These are phyloP conservation scores for Moricandia moricandioides DNA, from an alignment of 345 rosid species.

Conservation along the genomic window DNA sequence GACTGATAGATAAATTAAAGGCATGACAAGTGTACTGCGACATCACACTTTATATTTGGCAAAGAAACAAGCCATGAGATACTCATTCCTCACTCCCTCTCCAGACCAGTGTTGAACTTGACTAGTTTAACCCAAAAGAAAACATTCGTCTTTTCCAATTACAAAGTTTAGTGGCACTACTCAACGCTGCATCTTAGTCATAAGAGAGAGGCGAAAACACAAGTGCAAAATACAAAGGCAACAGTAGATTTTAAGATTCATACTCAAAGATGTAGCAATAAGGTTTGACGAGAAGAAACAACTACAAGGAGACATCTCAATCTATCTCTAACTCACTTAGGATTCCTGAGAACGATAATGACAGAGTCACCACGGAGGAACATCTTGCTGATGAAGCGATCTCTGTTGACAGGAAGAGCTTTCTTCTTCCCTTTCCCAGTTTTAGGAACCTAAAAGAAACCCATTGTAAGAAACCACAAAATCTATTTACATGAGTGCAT, in stretches of 20 bases:
- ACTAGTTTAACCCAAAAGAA: conserved; percentile 27
- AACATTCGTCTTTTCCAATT: not conserved
- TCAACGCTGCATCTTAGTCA: not conserved
- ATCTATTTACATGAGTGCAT: not conserved
- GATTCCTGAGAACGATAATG: conserved; percentile 93
- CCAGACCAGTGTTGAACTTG: conserved; percentile 70
- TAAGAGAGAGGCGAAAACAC: not conserved
- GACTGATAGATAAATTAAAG: conserved; percentile 59
- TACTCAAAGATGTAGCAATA: not conserved
- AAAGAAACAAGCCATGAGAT: conserved; percentile 38
- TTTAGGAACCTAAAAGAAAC: conserved; percentile 62
- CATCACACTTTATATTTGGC: conserved; percentile 47
- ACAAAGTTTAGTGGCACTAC: conserved; percentile 1
- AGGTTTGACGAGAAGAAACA: not conserved
- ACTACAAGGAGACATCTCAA: not conserved
- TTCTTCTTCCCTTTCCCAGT: conserved; percentile 99
- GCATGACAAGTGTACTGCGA: conserved; percentile 3
- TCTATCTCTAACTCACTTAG: conserved; percentile 43
- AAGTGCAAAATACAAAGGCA: not conserved
- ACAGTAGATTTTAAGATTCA: not conserved
- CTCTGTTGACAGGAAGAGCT: conserved; percentile 88
- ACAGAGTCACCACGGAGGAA: conserved; percentile 98
- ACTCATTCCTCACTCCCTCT: conserved; percentile 95
- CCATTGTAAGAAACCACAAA: not conserved
- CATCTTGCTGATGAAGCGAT: conserved; percentile 96